Percentiles rank a stretch among this genome's conserved stretches.
phyloP scores from a whole-genome alignment of 768 basidiomycete species.

The Stropharia rugosoannulata region DNA sequence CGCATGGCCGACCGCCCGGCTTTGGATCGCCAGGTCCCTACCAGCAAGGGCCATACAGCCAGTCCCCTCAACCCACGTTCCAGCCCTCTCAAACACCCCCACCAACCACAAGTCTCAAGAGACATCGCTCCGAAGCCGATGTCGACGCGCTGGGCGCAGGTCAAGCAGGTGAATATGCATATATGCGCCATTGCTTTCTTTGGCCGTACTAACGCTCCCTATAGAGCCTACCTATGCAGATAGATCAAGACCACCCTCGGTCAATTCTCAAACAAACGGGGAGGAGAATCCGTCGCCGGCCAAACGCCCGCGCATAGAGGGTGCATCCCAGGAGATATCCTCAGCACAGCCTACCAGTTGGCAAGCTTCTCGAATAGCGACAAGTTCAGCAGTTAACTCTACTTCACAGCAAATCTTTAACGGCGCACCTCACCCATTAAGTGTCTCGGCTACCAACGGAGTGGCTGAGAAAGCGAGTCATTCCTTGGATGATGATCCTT shows the following conservation, averaged over 20 bases:
- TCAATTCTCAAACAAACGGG: conserved; percentile 46
- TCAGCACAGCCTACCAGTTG: conserved; percentile 31
- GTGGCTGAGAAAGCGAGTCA: conserved; percentile 33
- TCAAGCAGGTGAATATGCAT: conserved; percentile 15
- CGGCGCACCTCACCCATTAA: conserved; percentile 47
- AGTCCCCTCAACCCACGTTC: conserved; percentile 43
- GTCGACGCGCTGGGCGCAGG: conserved; percentile 34
- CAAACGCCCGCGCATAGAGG: conserved; percentile 70
- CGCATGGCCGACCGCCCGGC: conserved; percentile 37
- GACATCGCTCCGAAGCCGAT: conserved; percentile 54
- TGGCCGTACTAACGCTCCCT: not conserved
- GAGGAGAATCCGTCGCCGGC: conserved; percentile 67
- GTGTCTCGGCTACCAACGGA: conserved; percentile 42
- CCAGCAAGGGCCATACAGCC: conserved; percentile 42
- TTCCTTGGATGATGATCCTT: conserved; percentile 41
- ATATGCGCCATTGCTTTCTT: not conserved
- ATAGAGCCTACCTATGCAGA: conserved; percentile 46
- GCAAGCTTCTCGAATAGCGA: conserved; percentile 32
- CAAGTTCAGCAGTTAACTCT: conserved; percentile 22
- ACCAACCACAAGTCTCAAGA: conserved; percentile 45
- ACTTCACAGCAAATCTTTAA: conserved; percentile 35
- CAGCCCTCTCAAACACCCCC: conserved; percentile 50
- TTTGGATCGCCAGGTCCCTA: conserved; percentile 55
- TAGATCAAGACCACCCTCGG: conserved; percentile 50
- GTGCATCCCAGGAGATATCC: conserved; percentile 25